A percentile compares a stretch with the other conserved stretches of the same genome.
Conservation (phyloP, 2,329 filamentous ascomycete species). For the Trichoderma polysporum region DNA sequence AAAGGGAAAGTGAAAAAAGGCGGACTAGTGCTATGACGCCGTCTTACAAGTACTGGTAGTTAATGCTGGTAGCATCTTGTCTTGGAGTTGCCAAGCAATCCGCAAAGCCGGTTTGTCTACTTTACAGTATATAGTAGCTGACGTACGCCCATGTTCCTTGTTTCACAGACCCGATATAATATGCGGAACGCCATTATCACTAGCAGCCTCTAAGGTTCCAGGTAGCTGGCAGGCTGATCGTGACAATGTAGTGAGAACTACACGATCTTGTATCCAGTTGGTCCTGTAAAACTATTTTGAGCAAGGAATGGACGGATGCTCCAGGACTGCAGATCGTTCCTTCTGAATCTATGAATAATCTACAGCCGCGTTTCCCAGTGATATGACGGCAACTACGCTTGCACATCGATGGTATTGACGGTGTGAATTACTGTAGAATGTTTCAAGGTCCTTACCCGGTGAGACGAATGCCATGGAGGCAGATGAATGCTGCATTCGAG, state of each 20-base stretch:
- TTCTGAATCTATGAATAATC: neutral
- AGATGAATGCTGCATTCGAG: neutral
- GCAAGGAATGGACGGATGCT: neutral
- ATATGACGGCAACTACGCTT: neutral
- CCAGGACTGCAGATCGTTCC: neutral
- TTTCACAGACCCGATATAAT: neutral
- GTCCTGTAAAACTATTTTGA: neutral
- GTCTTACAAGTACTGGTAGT: neutral
- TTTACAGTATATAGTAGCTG: neutral
- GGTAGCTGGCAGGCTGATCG: neutral
- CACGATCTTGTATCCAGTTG: constrained; percentile 5
- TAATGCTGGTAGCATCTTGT: neutral
- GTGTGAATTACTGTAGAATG: neutral
- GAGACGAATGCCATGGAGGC: neutral
- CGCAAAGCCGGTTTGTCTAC: neutral
- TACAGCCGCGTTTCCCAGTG: neutral
- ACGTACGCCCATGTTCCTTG: neutral
- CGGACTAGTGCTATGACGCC: neutral
- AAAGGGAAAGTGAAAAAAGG: neutral
- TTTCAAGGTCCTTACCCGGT: neutral
- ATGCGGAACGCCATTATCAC: neutral
- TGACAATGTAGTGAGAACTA: constrained; percentile 3
- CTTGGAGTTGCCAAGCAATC: too few relatives aligned
- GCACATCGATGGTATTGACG: neutral
- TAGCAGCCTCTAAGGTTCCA: neutral